These are phyloP conservation scores for Trypanosoma melophagium DNA, from an alignment of 208 protist species.

Conservation along the genomic window DNA sequence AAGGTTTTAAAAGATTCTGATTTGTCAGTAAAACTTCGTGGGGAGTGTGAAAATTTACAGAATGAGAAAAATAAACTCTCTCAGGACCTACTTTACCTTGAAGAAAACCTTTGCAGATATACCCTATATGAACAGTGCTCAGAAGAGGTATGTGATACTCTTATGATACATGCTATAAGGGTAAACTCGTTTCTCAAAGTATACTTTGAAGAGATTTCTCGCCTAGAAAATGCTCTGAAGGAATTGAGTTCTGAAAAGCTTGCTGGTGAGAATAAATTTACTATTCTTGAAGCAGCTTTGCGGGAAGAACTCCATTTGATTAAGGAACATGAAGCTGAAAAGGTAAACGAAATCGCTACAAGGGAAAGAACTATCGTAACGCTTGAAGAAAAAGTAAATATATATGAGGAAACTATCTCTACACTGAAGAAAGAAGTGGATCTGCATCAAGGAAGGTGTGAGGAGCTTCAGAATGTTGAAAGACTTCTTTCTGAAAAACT, in stretches of 20 bases:
- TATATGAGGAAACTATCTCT: slow-evolving; percentile 10
- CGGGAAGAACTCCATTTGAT: neutral
- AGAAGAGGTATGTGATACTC: slow-evolving; percentile 19
- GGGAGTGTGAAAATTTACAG: slow-evolving; percentile 17
- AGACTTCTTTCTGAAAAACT: slow-evolving; percentile 15
- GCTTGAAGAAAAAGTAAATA: slow-evolving; percentile 9
- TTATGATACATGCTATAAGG: neutral
- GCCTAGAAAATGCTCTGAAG: neutral
- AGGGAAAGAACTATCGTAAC: neutral
- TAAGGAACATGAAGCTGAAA: slow-evolving; percentile 6
- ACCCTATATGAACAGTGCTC: slow-evolving; percentile 7
- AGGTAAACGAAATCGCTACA: slow-evolving; percentile 8
- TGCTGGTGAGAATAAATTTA: neutral
- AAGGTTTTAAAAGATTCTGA: slow-evolving; percentile 64
- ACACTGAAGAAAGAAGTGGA: slow-evolving; percentile 18
- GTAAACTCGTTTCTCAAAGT: neutral
- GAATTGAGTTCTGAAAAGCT: slow-evolving; percentile 13
- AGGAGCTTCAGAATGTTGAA: slow-evolving; percentile 10
- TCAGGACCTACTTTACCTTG: slow-evolving; percentile 4
- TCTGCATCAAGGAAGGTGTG: slow-evolving; percentile 2
- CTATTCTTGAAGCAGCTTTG: neutral
- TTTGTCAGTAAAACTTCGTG: slow-evolving; percentile 26
- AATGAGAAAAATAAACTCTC: slow-evolving; percentile 15
- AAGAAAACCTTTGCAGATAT: slow-evolving; percentile 13
- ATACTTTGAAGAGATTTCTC: slow-evolving; percentile 11